These are phyloP conservation scores for Hymenoscyphus linearis DNA, from an alignment of 2,329 filamentous ascomycete species.

Conservation along the genomic window DNA sequence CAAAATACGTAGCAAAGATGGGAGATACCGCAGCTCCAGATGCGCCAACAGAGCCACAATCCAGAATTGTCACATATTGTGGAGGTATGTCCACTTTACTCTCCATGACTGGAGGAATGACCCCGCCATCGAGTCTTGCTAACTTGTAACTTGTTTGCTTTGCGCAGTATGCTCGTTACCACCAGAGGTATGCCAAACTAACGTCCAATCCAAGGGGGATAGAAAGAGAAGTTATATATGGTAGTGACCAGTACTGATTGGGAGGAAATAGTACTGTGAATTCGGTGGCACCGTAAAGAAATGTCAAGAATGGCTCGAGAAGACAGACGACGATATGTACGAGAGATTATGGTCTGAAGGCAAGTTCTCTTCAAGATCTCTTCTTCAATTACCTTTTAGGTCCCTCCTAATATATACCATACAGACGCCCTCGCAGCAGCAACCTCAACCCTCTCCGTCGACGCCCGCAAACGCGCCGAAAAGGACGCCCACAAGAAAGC, in stretches of 20 bases:
- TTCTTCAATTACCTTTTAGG: neutral
- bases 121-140: slow-evolving; percentile 15
- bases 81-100: slow-evolving; percentile 24
- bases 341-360: slow-evolving; percentile 79
- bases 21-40: slow-evolving; percentile 23
- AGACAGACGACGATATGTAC: slow-evolving; percentile 69
- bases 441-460: slow-evolving; percentile 78
- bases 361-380: slow-evolving; percentile 40
- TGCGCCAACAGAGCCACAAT: slow-evolving; percentile 28
- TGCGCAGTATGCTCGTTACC: slow-evolving; percentile 56
- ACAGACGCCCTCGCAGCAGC: slow-evolving; percentile 77
- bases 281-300: slow-evolving; percentile 96
- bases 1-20: slow-evolving; percentile 18
- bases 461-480: slow-evolving; percentile 88
- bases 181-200: slow-evolving; percentile 48
- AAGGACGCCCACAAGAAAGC: slow-evolving; percentile 98
- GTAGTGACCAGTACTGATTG: slow-evolving; percentile 14
- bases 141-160: slow-evolving; percentile 12
- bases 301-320: slow-evolving; percentile 91
- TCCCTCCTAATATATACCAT: neutral
- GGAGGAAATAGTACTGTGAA: slow-evolving; percentile 78
- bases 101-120: neutral
- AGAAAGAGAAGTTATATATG: no score
- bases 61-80: slow-evolving; percentile 31
- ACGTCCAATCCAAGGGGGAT: neutral